Base-by-base conservation (phyloP, 1,284 basidiomycete genomes). In the Puccinia horiana region DNA sequence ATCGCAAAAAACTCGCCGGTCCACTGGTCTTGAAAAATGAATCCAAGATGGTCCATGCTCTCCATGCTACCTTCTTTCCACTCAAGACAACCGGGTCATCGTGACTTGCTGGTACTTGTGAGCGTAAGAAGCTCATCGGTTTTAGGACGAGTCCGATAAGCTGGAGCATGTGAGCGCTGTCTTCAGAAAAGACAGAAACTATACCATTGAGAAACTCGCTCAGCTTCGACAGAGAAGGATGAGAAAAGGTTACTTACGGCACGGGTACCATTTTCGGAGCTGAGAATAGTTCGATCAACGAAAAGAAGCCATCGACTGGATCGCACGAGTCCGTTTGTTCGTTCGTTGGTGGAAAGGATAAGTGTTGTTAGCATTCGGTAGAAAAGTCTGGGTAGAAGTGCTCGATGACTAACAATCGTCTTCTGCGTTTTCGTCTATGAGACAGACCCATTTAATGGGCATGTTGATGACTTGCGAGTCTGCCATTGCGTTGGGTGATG, bases 251-350 rank as follows among this genome's bases (percentile, higher is more conserved):
- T 29, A 61, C 69, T 29, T 35, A 80, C 67, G 67, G 54, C 11
- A 69, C 35, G 1, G 78, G 78, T 12, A 80, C 69, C 32, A 80
- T 73, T 35, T 73, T 72, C 18, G 69, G 78, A 49, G 69, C 69
- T 11, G 78, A 32, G 35, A 80, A 73, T 20, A 73, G 52, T 37
- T 80, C 69, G 3, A 80, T 32, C 40, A 80, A 18, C 23, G 65
- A 44, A 80, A 80, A 70, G 26, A 80, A 73, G 5, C 65, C 49
- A 42, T 80, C 78, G n/a, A 61, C 78, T 80, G 42, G 20, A 47
- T 32, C 40, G 32, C 35, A 37, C n/a, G 11, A 18, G 32, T 63
- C 37, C 26, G 23, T 63, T 37, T 63, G 4, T 63, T 26, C 20
- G 11, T 54, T 47, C 20, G 26, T 4, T 26, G 14, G 29, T 26